phyloP scores from a whole-genome alignment of 176 grass and related monocot genomes.

The Aegilops umbellulata region DNA sequence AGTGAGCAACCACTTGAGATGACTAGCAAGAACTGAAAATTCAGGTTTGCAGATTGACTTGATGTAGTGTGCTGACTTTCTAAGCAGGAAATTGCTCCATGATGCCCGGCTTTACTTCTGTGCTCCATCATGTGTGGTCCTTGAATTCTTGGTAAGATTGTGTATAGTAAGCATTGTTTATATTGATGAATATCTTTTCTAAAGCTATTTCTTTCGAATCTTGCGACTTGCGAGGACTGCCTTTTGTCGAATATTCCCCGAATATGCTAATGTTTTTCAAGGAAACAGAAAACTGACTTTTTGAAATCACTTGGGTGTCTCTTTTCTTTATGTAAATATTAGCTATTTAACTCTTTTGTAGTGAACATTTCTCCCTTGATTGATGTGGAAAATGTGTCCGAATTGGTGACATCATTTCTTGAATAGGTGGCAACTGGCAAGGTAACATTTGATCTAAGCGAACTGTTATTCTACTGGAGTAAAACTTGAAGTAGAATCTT shows the following conservation, averaged over 20 bases:
- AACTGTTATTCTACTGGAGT: neutral
- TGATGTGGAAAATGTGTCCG: neutral
- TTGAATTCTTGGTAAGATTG: slow-evolving; percentile 24
- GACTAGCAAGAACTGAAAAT: slow-evolving; percentile 29
- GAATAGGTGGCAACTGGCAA: neutral
- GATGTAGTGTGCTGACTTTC: slow-evolving; percentile 11
- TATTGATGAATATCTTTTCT: slow-evolving; percentile 17
- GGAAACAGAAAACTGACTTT: neutral
- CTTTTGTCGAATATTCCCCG: neutral
- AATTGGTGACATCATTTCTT: slow-evolving; percentile 13
- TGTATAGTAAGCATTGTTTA: slow-evolving; percentile 21
- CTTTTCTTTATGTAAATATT: slow-evolving; percentile 21
- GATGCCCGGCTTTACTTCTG: slow-evolving; percentile 37
- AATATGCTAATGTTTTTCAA: slow-evolving; percentile 22
- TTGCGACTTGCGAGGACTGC: neutral
- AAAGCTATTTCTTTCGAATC: slow-evolving; percentile 23
- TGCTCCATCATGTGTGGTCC: slow-evolving; percentile 22
- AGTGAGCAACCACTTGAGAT: slow-evolving; percentile 35
- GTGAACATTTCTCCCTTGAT: neutral
- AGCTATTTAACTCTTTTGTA: neutral
- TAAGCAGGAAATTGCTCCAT: slow-evolving; percentile 38
- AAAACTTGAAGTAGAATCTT: neutral
- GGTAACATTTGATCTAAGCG: neutral
- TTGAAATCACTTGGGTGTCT: neutral
- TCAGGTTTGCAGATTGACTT: slow-evolving; percentile 41